Conservation (phyloP, 179 eudicot species). For the Corrigiola litoralis region DNA sequence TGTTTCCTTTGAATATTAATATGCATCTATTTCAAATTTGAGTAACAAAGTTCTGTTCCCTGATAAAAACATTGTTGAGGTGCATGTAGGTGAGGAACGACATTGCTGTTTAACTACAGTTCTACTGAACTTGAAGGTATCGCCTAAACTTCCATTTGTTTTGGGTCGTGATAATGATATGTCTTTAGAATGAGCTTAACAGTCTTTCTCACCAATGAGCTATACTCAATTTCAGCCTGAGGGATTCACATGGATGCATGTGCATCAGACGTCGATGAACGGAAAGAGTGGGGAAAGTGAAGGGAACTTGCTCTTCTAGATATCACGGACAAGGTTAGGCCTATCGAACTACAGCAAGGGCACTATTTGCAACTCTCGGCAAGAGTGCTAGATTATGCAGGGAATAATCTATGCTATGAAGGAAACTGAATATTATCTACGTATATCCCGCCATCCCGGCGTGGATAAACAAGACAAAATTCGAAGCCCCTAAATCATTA, state of each 20-base stretch:
- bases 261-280: conserved; percentile 33
- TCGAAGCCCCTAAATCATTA: too few species aligned
- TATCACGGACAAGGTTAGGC: not conserved
- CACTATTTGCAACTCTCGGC: not conserved
- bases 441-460: too few species aligned
- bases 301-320: conserved; percentile 18
- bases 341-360: too few species aligned
- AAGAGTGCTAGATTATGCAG: too few species aligned
- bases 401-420: too few species aligned
- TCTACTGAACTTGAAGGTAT: conserved; percentile 31
- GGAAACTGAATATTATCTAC: too few species aligned
- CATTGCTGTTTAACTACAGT: conserved; percentile 30
- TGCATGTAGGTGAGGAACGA: conserved; percentile 28
- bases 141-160: not conserved
- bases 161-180: not conserved
- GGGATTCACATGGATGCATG: conserved; percentile 42
- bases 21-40: not conserved
- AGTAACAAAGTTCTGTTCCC: not conserved
- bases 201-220: not conserved
- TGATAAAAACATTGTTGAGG: not conserved
- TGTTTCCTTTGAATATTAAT: not conserved
- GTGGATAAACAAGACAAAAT: too few species aligned
- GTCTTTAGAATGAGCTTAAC: not conserved
- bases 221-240: conserved; percentile 18
- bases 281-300: conserved; percentile 1